Conservation (phyloP, 2,329 filamentous ascomycete species). For the Ascochyta clinopodiicola region DNA sequence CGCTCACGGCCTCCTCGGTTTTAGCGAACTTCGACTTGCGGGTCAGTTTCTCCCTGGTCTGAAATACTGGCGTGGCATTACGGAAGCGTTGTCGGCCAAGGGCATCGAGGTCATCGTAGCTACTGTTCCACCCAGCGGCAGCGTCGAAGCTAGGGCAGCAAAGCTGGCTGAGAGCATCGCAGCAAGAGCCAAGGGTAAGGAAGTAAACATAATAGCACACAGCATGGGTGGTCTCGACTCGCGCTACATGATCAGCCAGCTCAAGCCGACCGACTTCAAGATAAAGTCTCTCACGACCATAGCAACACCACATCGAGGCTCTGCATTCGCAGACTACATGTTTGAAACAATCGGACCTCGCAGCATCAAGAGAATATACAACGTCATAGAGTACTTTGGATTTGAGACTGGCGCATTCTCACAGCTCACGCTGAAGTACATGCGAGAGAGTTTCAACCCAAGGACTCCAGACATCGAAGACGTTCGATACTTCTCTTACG, state of each 20-base stretch:
- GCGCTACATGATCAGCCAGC: conserved; percentile 67
- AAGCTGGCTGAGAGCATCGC: conserved; percentile 62
- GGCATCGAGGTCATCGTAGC: conserved; percentile 68
- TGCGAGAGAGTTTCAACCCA: conserved; percentile 65
- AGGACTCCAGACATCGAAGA: conserved; percentile 62
- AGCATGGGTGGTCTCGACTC: conserved; percentile 67
- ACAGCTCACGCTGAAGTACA: conserved; percentile 66
- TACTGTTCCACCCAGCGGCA: conserved; percentile 64
- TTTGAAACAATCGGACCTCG: conserved; percentile 65
- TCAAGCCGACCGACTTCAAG: conserved; percentile 71
- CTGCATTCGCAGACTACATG: conserved; percentile 67
- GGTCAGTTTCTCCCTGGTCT: conserved; percentile 63
- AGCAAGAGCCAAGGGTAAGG: conserved; percentile 59
- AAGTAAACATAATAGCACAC: conserved; percentile 72
- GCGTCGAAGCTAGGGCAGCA: conserved; percentile 64
- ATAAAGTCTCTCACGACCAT: conserved; percentile 73
- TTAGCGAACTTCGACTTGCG: conserved; percentile 65
- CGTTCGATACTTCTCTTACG: conserved; percentile 69
- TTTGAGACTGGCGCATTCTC: conserved; percentile 66
- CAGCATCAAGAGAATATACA: conserved; percentile 62
- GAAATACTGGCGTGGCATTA: conserved; percentile 70
- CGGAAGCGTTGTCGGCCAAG: conserved; percentile 62
- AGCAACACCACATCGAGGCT: conserved; percentile 67
- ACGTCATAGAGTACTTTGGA: conserved; percentile 60
- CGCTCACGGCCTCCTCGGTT: conserved; percentile 70